Conservation (phyloP, 257 asterid species). For the Nicotiana paniculata region DNA sequence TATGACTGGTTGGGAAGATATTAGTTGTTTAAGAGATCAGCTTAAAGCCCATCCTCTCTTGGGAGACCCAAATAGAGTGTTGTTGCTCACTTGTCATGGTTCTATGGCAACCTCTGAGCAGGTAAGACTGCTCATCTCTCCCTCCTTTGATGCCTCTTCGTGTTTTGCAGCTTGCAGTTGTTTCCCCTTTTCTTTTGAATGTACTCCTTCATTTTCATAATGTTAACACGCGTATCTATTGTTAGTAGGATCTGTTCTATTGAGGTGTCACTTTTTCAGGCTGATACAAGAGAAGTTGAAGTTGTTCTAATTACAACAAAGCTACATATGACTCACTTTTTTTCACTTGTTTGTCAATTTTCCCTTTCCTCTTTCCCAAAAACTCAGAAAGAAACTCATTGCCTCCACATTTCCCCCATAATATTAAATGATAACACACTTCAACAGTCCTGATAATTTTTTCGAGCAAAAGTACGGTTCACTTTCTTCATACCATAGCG, state of each 20-base stretch:
- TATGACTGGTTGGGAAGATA: conserved; percentile 99
- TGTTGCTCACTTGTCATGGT: conserved; percentile 89
- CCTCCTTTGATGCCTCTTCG: not conserved
- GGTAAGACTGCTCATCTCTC: conserved; percentile 32
- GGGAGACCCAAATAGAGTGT: conserved; percentile 96
- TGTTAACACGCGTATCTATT: not conserved
- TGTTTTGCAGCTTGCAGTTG: not conserved
- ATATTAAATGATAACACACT: not conserved
- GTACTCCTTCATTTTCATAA: not conserved
- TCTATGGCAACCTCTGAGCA: conserved; percentile 98
- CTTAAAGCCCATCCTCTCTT: conserved; percentile 94
- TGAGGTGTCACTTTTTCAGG: not conserved
- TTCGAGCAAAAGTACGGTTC: not conserved
- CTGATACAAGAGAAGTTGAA: not conserved
- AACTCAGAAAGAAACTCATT: not conserved
- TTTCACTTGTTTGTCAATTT: not conserved
- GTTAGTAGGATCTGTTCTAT: not conserved
- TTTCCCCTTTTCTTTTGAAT: not conserved
- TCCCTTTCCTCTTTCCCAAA: not conserved
- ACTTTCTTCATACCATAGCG: not conserved
- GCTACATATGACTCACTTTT: not conserved
- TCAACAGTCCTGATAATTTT: not conserved
- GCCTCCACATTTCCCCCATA: not conserved
- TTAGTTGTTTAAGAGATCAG: conserved; percentile 93
- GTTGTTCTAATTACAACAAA: not conserved